Evolutionary conservation across 164 flowering plant genomes (phyloP).

Genomic region (Pachysandra terminalis): DNA sequence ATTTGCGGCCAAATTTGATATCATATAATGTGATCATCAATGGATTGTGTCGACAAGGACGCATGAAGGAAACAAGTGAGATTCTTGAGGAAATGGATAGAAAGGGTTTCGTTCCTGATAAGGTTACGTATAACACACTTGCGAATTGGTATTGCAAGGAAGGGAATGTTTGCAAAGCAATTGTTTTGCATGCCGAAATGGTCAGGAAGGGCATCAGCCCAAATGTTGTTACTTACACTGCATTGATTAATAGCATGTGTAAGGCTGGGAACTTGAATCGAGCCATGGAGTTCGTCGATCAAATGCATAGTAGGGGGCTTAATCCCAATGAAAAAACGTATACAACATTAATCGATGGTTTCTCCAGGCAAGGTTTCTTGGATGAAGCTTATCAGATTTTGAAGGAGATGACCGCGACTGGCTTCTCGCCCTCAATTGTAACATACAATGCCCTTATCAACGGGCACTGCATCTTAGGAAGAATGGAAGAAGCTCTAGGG

Average conservation of each 20-base stretch:
- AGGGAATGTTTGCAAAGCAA: conserved; percentile 77
- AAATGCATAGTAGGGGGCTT: conserved; percentile 66
- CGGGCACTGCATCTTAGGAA: conserved; percentile 64
- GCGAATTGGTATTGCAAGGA: conserved; percentile 73
- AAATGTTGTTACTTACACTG: too few relatives aligned
- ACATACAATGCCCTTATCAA: conserved; percentile 75
- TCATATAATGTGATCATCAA: conserved; percentile 71
- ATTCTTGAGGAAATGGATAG: conserved; percentile 55
- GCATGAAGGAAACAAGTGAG: conserved; percentile 51
- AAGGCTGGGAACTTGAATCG: conserved; percentile 58
- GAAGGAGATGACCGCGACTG: conserved; percentile 52
- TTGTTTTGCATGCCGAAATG: too few relatives aligned
- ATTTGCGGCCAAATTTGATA: conserved; percentile 65
- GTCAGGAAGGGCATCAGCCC: too few relatives aligned
- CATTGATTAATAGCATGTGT: too few relatives aligned
- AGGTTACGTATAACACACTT: conserved; percentile 80
- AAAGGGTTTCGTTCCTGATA: conserved; percentile 64
- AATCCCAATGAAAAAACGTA: conserved; percentile 70
- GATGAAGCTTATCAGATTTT: conserved; percentile 51
- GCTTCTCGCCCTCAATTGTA: conserved; percentile 60
- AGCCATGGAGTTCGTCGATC: conserved; percentile 67
- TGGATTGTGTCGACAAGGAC: conserved; percentile 70
- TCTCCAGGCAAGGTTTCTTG: conserved; percentile 63
- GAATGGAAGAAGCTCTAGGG: conserved; percentile 50
- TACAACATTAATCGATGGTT: conserved; percentile 78